Evolutionary conservation across 495 filamentous ascomycete species (phyloP).

Genomic region (Apiosordaria backusii): DNA sequence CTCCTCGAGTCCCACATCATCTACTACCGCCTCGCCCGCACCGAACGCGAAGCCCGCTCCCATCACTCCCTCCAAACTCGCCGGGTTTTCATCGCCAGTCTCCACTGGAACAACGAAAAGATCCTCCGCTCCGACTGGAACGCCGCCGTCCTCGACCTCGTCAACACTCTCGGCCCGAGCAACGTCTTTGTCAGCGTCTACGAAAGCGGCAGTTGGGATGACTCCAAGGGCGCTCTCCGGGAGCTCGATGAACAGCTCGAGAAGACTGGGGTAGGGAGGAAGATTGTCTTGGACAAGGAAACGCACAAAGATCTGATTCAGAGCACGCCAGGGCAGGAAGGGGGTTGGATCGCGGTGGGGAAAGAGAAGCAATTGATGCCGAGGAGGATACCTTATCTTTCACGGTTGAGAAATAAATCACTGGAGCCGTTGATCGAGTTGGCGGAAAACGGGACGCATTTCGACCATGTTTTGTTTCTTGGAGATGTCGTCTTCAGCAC

Average conservation of each 20-base stretch:
- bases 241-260: constrained; percentile 56
- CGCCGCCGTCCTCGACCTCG: constrained; percentile 54
- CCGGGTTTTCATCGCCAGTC: constrained; percentile 63
- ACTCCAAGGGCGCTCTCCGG: constrained; percentile 61
- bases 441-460: constrained; percentile 45
- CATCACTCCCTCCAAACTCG: constrained; percentile 14
- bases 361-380: constrained; percentile 41
- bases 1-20: constrained; percentile 32
- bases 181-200: constrained; percentile 69
- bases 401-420: constrained; percentile 58
- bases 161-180: constrained; percentile 53
- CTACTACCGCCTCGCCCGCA: constrained; percentile 28
- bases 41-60: constrained; percentile 19
- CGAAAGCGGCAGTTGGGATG: constrained; percentile 70
- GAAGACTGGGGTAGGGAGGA: constrained; percentile 48
- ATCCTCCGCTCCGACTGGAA: constrained; percentile 63
- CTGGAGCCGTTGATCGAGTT: constrained; percentile 50
- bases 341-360: constrained; percentile 58
- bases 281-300: constrained; percentile 51
- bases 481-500: constrained; percentile 76
- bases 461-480: constrained; percentile 68
- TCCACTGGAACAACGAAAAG: constrained; percentile 67
- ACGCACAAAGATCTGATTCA: constrained; percentile 58
- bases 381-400: constrained; percentile 66
- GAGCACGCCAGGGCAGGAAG: constrained; percentile 33